These are phyloP conservation scores for Ascochyta viciae-villosae DNA, from an alignment of 2,329 filamentous ascomycete genomes.

Conservation along the genomic window DNA sequence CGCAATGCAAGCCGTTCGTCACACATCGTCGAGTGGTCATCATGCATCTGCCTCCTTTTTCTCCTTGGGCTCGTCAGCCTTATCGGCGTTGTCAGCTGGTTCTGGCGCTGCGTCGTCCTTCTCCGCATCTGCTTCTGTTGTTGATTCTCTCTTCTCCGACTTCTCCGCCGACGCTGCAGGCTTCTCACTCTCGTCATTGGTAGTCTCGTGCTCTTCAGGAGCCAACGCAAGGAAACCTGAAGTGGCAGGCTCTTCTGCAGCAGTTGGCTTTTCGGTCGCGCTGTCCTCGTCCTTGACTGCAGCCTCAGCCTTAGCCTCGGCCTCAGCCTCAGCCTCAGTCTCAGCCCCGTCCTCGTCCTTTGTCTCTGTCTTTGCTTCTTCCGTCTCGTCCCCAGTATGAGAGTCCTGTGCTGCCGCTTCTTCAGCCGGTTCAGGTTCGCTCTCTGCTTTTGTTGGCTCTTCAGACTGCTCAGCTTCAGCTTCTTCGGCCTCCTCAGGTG, in stretches of 20 bases:
- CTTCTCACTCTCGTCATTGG: constrained; percentile 6
- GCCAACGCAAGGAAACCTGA: constrained; percentile 8
- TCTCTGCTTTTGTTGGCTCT: constrained; percentile 3
- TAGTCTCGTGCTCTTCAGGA: constrained; percentile 1
- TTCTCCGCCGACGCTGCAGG: constrained; percentile 2
- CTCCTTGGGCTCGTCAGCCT: constrained; percentile 8
- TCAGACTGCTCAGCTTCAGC: constrained; percentile 1
- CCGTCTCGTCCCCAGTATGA: not conserved
- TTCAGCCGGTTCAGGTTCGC: not conserved
- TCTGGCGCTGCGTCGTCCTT: not conserved
- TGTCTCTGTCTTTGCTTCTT: constrained; percentile 12
- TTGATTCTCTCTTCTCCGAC: constrained; percentile 1
- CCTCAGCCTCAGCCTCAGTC: not conserved
- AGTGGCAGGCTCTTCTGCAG: not conserved
- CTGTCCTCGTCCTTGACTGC: constrained; percentile 7
- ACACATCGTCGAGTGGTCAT: constrained; percentile 8
- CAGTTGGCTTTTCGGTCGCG: not conserved
- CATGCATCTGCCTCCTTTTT: constrained; percentile 13
- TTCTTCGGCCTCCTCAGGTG: constrained; percentile 16
- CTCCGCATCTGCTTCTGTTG: not conserved
- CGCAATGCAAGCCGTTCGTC: constrained; percentile 3
- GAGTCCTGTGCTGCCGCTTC: not conserved
- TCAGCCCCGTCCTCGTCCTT: not conserved
- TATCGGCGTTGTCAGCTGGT: constrained; percentile 3
- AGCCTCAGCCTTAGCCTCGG: not conserved